phyloP scores from a whole-genome alignment of 1,284 basidiomycete species.

The Cutaneotrichosporon dermatis region DNA sequence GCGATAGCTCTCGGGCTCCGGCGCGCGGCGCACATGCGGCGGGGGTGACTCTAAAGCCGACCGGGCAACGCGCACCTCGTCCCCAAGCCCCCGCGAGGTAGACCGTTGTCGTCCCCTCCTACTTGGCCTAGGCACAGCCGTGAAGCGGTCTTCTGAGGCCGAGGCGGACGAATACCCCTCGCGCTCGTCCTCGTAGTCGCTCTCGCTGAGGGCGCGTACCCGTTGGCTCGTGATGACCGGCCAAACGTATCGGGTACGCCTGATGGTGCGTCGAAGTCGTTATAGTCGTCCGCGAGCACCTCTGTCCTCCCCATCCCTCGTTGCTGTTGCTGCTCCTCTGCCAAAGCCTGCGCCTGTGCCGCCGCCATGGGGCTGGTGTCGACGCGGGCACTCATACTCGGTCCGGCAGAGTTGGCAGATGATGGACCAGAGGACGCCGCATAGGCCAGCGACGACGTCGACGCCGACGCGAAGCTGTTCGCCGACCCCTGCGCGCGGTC shows the following conservation, averaged over 20 bases:
- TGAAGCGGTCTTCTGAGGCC: constrained; percentile 1
- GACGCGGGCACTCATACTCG: no score
- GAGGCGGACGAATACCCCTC: neutral
- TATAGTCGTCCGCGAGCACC: neutral
- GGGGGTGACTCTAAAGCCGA: constrained; percentile 1
- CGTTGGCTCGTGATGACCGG: neutral
- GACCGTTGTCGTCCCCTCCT: neutral
- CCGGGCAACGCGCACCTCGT: neutral
- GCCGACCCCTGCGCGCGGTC: no score
- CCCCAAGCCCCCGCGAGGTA: neutral
- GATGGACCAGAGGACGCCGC: neutral
- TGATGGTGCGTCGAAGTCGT: neutral
- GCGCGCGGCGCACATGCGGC: neutral
- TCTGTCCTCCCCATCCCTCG: neutral
- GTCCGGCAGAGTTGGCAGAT: neutral
- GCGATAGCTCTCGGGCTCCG: neutral
- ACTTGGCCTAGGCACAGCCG: neutral
- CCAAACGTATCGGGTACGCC: neutral
- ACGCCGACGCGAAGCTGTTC: neutral
- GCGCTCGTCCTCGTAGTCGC: neutral
- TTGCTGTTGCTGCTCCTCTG: no score
- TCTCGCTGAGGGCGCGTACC: neutral
- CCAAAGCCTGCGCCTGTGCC: no score
- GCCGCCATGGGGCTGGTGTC: no score
- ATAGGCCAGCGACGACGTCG: neutral